A percentile compares a stretch with the other conserved stretches of the same genome.
Conservation (phyloP, 805 yeast species). For the Candida oleophila region DNA sequence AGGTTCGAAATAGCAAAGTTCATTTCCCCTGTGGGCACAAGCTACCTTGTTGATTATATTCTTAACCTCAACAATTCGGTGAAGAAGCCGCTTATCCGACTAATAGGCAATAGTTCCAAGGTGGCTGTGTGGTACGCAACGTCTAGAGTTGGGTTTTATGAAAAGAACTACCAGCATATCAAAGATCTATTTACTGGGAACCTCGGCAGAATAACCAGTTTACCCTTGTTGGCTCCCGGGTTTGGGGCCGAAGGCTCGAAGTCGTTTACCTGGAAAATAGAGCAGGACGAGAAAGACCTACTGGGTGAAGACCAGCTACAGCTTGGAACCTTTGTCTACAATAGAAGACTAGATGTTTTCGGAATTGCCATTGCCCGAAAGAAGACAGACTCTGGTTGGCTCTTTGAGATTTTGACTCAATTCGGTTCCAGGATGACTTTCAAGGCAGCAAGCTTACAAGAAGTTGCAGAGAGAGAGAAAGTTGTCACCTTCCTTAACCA, state of each 20-base stretch:
- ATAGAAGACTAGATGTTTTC: neutral
- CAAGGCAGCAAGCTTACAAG: neutral
- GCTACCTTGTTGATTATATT: neutral
- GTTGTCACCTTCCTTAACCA: neutral
- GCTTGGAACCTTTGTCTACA: neutral
- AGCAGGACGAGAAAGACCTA: neutral
- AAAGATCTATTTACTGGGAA: neutral
- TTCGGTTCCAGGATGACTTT: neutral
- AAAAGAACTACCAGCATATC: neutral
- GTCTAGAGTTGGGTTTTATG: neutral
- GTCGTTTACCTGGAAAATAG: neutral
- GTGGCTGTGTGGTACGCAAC: neutral
- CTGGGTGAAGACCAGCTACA: neutral
- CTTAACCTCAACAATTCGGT: neutral
- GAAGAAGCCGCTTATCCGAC: neutral
- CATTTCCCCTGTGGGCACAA: neutral
- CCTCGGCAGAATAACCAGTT: too few species aligned
- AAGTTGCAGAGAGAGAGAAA: neutral
- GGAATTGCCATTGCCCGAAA: neutral
- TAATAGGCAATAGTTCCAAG: neutral
- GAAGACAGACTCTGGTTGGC: neutral
- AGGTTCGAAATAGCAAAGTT: neutral
- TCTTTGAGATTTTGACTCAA: neutral
- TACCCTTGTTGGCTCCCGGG: too few species aligned
- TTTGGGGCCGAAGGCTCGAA: too few species aligned